These are phyloP conservation scores for Hanseniaspora meyeri DNA, from an alignment of 805 yeast genomes.

Conservation along the genomic window DNA sequence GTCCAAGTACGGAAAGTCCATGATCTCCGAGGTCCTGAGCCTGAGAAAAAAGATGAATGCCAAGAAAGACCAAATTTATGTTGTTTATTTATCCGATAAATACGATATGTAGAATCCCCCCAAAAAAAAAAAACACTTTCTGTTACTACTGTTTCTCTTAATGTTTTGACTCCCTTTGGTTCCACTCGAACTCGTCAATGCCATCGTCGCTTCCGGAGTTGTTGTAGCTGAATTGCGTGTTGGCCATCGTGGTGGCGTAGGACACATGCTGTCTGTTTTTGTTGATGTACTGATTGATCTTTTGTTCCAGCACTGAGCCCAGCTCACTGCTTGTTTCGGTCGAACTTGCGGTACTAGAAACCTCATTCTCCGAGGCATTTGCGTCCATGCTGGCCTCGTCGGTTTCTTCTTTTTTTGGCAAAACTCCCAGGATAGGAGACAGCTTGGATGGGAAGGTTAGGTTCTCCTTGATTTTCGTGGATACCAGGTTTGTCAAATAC, in stretches of 20 bases:
- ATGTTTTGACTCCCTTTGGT: not conserved
- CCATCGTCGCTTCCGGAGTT: not conserved
- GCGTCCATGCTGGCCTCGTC: not conserved
- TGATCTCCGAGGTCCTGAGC: slow-evolving; percentile 3
- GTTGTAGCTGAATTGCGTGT: slow-evolving; percentile 4
- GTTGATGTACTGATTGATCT: slow-evolving; percentile 1
- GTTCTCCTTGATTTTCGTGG: not conserved
- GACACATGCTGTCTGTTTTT: slow-evolving; percentile 5
- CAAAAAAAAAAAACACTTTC: too few relatives aligned
- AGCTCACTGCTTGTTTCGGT: not conserved
- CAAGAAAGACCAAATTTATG: slow-evolving; percentile 7
- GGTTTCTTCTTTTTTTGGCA: not conserved
- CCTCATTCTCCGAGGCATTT: not conserved
- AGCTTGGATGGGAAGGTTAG: not conserved
- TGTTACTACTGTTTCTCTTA: too few relatives aligned
- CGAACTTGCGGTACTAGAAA: not conserved
- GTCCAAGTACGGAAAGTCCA: slow-evolving; percentile 7
- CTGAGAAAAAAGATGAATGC: slow-evolving; percentile 9
- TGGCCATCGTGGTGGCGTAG: slow-evolving; percentile 1
- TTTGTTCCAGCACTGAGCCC: not conserved
- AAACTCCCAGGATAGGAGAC: not conserved
- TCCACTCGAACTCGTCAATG: not conserved
- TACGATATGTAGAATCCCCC: slow-evolving; percentile 10
- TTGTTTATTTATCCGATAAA: slow-evolving; percentile 7
- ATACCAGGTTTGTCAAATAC: slow-evolving; percentile 1